Evolutionary conservation across 2,329 filamentous ascomycete species (phyloP).

Genomic region (Fusarium pilosicola): DNA sequence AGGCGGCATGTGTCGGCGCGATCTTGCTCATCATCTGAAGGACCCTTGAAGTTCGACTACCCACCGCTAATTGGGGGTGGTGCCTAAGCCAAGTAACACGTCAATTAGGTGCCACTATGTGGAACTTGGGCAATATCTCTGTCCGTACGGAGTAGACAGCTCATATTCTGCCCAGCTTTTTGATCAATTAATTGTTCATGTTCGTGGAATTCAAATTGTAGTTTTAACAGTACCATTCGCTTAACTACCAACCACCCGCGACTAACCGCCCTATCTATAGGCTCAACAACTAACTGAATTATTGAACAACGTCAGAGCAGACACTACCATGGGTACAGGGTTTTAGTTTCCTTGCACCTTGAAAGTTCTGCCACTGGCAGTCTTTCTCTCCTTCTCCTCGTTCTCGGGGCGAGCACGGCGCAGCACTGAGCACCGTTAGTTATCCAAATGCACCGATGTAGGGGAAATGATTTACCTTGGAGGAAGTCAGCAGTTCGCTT

Average conservation of each 20-base stretch:
- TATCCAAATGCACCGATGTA: neutral
- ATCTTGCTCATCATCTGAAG: conserved; percentile 1
- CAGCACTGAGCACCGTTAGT: conserved; percentile 71
- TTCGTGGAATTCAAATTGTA: conserved; percentile 12
- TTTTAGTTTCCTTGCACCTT: conserved; percentile 58
- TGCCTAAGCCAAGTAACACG: conserved; percentile 36
- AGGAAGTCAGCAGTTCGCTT: conserved; percentile 98
- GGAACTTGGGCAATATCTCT: neutral
- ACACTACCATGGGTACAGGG: conserved; percentile 14
- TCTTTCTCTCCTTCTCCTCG: conserved; percentile 98
- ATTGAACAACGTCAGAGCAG: conserved; percentile 16
- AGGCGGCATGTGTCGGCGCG: conserved; percentile 21
- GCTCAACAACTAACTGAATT: conserved; percentile 5
- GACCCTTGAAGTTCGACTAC: conserved; percentile 27
- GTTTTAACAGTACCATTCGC: conserved; percentile 41
- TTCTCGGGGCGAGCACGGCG: conserved; percentile 94
- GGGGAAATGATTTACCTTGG: conserved; percentile 75
- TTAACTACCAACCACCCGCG: conserved; percentile 28
- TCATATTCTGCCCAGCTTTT: neutral
- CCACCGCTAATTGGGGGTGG: conserved; percentile 39
- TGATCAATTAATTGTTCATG: neutral
- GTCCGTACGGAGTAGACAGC: neutral
- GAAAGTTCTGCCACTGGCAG: conserved; percentile 95
- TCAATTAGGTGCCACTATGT: neutral
- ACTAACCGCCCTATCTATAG: conserved; percentile 15